Base-by-base conservation (phyloP, 108 stramenopile genomes). In the Pseudonitzschia multistriata region DNA sequence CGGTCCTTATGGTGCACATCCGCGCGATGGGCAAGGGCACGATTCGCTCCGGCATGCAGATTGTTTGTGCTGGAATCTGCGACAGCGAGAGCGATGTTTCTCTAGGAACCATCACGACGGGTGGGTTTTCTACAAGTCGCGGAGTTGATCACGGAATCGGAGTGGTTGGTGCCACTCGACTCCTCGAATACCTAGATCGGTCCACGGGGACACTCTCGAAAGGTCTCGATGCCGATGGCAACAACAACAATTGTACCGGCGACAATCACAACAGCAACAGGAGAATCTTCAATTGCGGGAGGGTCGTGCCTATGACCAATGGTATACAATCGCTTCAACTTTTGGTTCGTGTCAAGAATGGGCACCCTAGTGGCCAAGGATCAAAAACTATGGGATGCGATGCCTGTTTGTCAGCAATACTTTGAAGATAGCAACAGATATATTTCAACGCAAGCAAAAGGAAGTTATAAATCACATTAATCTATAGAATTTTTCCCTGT, bases 101-200 rank as follows among this genome's bases (percentile, higher is more conserved):
- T 24, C 45, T 90, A 22, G 92, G 92, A 27, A 54, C 74, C 54
- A 83, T 83, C 11, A 77, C 78, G 17, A 69, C 79, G 13, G 85
- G 83, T n/a, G 65, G 72, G 3, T 90, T 90, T 70, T 90, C 89
- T 13, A 76, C 77, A 5, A 62, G 50, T 57, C 78, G 89, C 49
- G 92, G 92, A 5, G 54, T 47, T 17, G 67, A 67, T 71, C 86
- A 93, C 68, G 92, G 88, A 8, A 67, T 86, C 64, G 88, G 81
- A 19, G 81, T 93, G 37, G 57, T 90, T 29, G 83, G 89, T 62
- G 89, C 89, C 29, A 69, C 74, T 13, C 71, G 74, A 36, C 73
- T 90, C 21, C 71, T 93, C 22, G 49, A 72, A 3, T 68, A 71
- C 11, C 33, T 79, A 22, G 27, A 33, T 62, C 61, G 34, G 19